phyloP scores from a whole-genome alignment of 2,329 filamentous ascomycete species.

The Akanthomyces uredinophilus region DNA sequence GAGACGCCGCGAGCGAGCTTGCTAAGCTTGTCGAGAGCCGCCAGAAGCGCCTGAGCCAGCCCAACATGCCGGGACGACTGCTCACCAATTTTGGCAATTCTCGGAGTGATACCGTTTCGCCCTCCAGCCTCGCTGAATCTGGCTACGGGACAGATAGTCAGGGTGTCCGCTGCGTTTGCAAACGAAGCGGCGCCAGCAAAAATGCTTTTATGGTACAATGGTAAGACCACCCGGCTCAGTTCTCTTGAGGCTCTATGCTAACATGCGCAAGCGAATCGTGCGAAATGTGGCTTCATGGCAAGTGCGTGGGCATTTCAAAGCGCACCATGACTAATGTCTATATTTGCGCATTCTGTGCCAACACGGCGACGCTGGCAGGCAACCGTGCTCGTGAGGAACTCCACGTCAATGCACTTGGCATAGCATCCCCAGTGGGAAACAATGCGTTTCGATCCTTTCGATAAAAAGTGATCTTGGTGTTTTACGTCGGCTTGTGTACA shows the following conservation, averaged over 20 bases:
- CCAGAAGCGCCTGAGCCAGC: constrained; percentile 36
- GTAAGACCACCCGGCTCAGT: constrained; percentile 35
- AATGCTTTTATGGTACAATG: constrained; percentile 59
- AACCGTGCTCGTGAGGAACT: constrained; percentile 43
- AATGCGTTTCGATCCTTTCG: constrained; percentile 40
- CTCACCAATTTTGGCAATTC: constrained; percentile 29
- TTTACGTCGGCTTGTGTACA: not conserved
- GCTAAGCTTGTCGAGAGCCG: constrained; percentile 52
- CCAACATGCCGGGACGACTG: constrained; percentile 31
- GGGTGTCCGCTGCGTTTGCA: constrained; percentile 54
- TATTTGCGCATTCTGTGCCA: constrained; percentile 58
- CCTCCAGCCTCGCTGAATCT: constrained; percentile 45
- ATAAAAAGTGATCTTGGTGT: constrained; percentile 19
- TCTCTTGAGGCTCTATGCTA: not conserved
- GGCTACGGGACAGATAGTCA: constrained; percentile 38
- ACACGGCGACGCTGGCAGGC: constrained; percentile 51
- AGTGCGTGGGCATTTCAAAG: constrained; percentile 55
- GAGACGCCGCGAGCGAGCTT: constrained; percentile 57
- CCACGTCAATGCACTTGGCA: constrained; percentile 24
- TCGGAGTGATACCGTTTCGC: constrained; percentile 41
- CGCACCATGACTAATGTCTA: constrained; percentile 56
- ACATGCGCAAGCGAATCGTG: constrained; percentile 50
- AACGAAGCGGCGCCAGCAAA: constrained; percentile 37
- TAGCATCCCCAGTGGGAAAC: constrained; percentile 35
- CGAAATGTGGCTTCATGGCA: constrained; percentile 61